Base-by-base conservation (phyloP, 2,329 filamentous ascomycete species). In the Penicillium sp. region DNA sequence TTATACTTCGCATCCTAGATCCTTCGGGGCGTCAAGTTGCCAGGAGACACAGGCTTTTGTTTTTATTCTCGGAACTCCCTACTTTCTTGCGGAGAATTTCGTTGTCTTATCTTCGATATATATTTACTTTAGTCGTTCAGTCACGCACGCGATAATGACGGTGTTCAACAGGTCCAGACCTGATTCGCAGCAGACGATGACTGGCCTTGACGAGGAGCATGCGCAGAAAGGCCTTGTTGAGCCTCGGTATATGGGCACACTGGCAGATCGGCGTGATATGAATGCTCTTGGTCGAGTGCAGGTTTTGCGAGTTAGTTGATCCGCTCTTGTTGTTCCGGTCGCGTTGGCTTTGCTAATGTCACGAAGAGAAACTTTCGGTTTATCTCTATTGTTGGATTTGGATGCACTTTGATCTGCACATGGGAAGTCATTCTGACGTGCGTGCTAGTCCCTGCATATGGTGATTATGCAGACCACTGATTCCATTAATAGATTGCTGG, bases 301-400 rank as follows among this genome's bases (percentile, higher is more conserved):
- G 49, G 75, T 76, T 25, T 60, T 77, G 15, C 67, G 75, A 47
- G 75, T 74, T 65, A 55, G 68, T 21, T 49, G 21, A n/a, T 33
- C 52, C 41, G 29, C 21, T 27, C 51, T 62, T 58, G 1, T 51
- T 44, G 17, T n/a, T 17, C 15, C 53, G 4, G 27, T n/a, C 19
- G 21, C 36, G 23, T 44, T 33, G 21, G 21, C 19, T 3, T 19
- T 25, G 49, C 62, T 66, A 47, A 53, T 41, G 27, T 17, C 15
- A 6, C 15, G 17, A 53, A 79, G 77, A 68, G 77, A 62, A 78
- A 78, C 53, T 80, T 79, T 67, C 69, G 70, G 25, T 79, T 78
- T 56, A 63, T 78, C 36, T 78, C 77, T 0, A 78, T 79, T 54
- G 64, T 79, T 17, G 77, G 77, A 13, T 80, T 80, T 59, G 74